Evolutionary conservation across 106 monocot genomes (phyloP), one percentile per base, ranked within the genome.

Genomic region (Apostasia shenzhenica): DNA sequence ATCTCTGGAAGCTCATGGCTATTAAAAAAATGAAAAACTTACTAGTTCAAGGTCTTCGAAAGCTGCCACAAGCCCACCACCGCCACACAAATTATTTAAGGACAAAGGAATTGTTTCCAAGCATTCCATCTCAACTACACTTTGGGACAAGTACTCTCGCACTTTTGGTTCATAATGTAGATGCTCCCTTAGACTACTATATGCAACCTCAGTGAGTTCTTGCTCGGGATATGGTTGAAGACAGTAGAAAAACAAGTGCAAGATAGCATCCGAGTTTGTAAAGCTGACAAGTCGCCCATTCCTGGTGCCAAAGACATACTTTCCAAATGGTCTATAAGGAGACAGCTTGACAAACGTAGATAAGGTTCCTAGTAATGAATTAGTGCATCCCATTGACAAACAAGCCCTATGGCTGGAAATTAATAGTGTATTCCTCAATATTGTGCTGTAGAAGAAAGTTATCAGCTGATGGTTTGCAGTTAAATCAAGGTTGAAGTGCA

Each of bases 311-410:
- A 85, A 73, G 14, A 49, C 62, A 45, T 72, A 81, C 1, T 61
- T 67, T 41, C 85, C 85, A 69, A 71, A 74, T 3, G 85, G 85
- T 48, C 80, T 78, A 68, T 81, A 85, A 10, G 85, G 85, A 72
- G 78, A 72, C 41, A 85, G 71, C 43, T 78, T 75, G 4, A 75
- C 53, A 48, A 85, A 85, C 42, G 63, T 50, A 69, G 70, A 63
- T 37, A 85, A 53, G 41, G 67, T 54, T 38, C 74, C 85, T 54
- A 85, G 38, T 55, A 85, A 68, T 7, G 78, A 64, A 68, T 72
- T 85, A 41, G 85, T 78, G 49, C 81, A 81, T 57, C 81, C 81
- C 81, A 85, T 85, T 49, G 50, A 64, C n/a, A 71, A 68, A 72
- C 81, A 81, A 50, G 85, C 75, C 55, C 59, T 61, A 9, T 85